Evolutionary conservation across 257 asterid species (phyloP).

Genomic region (Solanum chiquidenum): DNA sequence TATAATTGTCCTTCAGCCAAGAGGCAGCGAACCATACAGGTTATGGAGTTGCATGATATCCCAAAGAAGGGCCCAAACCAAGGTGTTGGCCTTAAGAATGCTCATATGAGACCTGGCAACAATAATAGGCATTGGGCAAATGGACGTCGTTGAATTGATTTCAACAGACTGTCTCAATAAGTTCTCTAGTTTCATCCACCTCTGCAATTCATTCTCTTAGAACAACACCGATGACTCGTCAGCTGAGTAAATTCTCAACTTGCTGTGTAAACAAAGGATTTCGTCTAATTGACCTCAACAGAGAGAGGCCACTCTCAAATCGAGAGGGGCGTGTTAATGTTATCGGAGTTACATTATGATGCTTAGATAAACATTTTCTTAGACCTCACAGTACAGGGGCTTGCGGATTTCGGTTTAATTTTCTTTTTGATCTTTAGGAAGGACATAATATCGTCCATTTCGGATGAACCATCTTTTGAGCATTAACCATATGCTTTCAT

Average conservation of each 20-base stretch:
- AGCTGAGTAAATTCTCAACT: background rate
- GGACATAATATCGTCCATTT: background rate
- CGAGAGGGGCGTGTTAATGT: background rate
- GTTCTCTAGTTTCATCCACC: background rate
- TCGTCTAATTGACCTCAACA: background rate
- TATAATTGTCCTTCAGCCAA: slow-evolving; percentile 40
- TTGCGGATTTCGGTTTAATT: background rate
- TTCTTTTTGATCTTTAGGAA: background rate
- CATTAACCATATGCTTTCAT: background rate
- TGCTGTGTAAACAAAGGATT: background rate
- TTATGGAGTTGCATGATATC: slow-evolving; percentile 73
- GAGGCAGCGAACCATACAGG: slow-evolving; percentile 74
- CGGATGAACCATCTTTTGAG: background rate
- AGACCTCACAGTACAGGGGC: background rate
- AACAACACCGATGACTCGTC: background rate
- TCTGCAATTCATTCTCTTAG: background rate
- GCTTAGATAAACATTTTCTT: background rate
- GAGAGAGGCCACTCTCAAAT: background rate
- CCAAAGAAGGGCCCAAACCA: slow-evolving; percentile 79
- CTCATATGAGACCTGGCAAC: slow-evolving; percentile 44
- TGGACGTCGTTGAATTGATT: slow-evolving; percentile 37
- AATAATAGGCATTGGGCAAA: slow-evolving; percentile 48
- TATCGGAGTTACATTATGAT: background rate
- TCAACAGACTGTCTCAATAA: slow-evolving; percentile 2
- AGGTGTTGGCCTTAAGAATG: slow-evolving; percentile 36